Evolutionary conservation across 768 basidiomycete species (phyloP), one percentile per base, ranked within the genome.

Genomic region (Phaeotremella skinneri): DNA sequence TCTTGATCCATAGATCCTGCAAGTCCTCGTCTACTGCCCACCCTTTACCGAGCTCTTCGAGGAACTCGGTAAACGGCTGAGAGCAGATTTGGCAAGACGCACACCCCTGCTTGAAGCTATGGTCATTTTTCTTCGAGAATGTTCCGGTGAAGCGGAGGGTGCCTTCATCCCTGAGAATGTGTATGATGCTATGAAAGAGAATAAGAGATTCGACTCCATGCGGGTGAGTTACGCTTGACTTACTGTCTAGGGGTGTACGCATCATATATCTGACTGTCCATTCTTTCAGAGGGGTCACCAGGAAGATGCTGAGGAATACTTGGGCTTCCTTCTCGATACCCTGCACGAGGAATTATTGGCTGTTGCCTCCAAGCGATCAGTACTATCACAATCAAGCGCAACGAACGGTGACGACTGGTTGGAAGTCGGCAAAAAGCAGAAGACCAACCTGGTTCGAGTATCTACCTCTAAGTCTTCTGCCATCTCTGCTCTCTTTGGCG

Each of bases 271-370:
- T 13, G 32, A 51, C 59, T 52, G 68, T 23, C 42, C 34, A 55
- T 41, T 61, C 29, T 29, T 29, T 4, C 64, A 91, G 84, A 85
- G 89, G 34, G 92, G 92, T 0, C 89, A 91, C 58, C 94, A 99
- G 79, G 94, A 99, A 75, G 94, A 99, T 58, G 94, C 93, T 9
- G 93, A 99, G 76, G 94, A 99, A 77, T 98, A 96, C 76, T 81
- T 98, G n/a, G 94, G 94, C 2, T 97, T 96, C 79, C 94, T 90
- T 79, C 81, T 97, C 25, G 91, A 97, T 68, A 89, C 91, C 0
- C 80, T 99, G 4, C 91, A 94, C 75, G 94, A 99, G 74, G 94
- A 98, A 79, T 74, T 97, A 11, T 78, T 90, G 2, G 81, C 82
- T 2, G 78, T 94, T n/a, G 76, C 84, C 5, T 80, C 84, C 4